Conservation (phyloP, 495 filamentous ascomycete species). For the Saxophila tyrrhenica region DNA sequence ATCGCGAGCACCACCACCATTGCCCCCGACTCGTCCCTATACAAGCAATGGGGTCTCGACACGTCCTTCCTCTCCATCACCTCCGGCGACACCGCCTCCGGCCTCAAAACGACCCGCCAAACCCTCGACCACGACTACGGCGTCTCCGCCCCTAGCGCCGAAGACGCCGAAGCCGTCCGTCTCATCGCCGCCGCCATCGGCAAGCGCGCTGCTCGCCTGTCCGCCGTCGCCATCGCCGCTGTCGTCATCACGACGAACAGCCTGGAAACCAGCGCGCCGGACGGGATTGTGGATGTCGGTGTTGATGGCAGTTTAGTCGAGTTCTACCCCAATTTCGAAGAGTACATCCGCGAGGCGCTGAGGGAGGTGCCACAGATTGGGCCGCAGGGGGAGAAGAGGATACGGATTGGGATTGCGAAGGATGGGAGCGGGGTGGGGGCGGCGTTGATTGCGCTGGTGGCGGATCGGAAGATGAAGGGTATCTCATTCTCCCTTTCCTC, state of each 20-base stretch:
- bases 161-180: slow-evolving; percentile 77
- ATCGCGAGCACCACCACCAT: slow-evolving; percentile 56
- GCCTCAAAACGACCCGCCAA: slow-evolving; percentile 54
- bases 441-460: slow-evolving; percentile 76
- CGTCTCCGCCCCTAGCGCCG: slow-evolving; percentile 54
- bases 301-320: slow-evolving; percentile 87
- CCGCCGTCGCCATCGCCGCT: slow-evolving; percentile 74
- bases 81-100: slow-evolving; percentile 57
- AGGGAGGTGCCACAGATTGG: slow-evolving; percentile 61
- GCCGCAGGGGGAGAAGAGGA: slow-evolving; percentile 56
- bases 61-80: slow-evolving; percentile 74
- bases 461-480: slow-evolving; percentile 21
- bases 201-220: slow-evolving; percentile 76
- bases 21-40: slow-evolving; percentile 51
- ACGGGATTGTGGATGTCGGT: slow-evolving; percentile 71
- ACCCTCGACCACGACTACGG: slow-evolving; percentile 65
- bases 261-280: slow-evolving; percentile 32
- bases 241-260: slow-evolving; percentile 65
- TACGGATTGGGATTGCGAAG: slow-evolving; percentile 87
- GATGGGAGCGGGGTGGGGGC: slow-evolving; percentile 89
- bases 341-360: slow-evolving; percentile 64
- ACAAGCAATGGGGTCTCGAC: slow-evolving; percentile 78
- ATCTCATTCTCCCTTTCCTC: not conserved
- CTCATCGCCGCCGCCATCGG: slow-evolving; percentile 71
- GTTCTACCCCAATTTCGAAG: slow-evolving; percentile 81